Conservation (phyloP, 768 basidiomycete genomes). For the Gymnopilus junonius region DNA sequence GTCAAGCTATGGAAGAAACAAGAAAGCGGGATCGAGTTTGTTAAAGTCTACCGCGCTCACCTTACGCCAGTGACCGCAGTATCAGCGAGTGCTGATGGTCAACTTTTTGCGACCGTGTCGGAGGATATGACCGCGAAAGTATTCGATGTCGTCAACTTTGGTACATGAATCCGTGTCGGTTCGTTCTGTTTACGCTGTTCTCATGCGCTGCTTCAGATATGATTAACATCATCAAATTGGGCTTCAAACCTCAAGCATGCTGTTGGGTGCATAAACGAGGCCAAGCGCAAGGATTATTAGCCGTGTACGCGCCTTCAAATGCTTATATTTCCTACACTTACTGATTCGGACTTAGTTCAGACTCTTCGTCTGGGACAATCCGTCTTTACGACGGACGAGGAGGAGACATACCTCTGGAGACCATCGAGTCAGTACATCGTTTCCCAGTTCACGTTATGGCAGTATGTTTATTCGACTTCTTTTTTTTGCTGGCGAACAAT, state of each 20-base stretch:
- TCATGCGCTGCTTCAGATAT: constrained; percentile 64
- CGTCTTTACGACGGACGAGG: constrained; percentile 94
- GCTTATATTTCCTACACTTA: neutral
- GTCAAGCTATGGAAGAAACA: constrained; percentile 99
- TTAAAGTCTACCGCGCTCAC: constrained; percentile 97
- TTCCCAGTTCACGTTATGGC: constrained; percentile 91
- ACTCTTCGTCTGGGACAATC: constrained; percentile 73
- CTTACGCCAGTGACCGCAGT: constrained; percentile 78
- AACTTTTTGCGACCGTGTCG: constrained; percentile 88
- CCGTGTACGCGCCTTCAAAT: constrained; percentile 62
- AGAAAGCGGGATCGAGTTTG: constrained; percentile 93
- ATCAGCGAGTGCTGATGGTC: constrained; percentile 89
- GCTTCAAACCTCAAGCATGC: constrained; percentile 83
- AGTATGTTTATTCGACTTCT: constrained; percentile 50
- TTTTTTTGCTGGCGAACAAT: neutral
- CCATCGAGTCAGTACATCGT: constrained; percentile 78
- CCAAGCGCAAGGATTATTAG: constrained; percentile 85
- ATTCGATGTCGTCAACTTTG: constrained; percentile 98
- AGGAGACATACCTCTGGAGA: constrained; percentile 75
- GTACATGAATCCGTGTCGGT: constrained; percentile 50
- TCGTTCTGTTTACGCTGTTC: neutral
- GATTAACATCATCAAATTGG: constrained; percentile 97
- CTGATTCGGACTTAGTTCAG: constrained; percentile 61
- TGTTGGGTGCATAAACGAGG: constrained; percentile 95
- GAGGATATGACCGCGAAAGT: constrained; percentile 94